Conservation (phyloP, 192 early-diverging fungal genomes). For the Backusella morwellensis region DNA sequence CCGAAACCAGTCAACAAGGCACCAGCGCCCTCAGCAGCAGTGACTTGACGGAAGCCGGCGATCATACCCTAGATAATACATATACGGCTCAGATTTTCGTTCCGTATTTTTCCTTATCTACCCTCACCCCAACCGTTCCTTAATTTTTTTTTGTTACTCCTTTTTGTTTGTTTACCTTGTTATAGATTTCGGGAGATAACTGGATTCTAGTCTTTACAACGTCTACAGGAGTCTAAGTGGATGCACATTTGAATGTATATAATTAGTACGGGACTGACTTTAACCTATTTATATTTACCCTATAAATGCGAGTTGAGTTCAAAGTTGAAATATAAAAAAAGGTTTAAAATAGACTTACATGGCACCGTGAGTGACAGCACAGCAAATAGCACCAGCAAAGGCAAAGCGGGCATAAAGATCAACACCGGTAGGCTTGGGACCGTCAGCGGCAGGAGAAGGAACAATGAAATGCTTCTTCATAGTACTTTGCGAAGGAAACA, state of each 20-base stretch:
- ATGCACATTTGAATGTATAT: neutral
- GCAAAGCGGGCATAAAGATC: conserved; percentile 55
- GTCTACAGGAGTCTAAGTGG: conserved; percentile 49
- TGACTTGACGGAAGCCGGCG: conserved; percentile 48
- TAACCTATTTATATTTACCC: conserved; percentile 7
- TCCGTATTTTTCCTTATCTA: neutral
- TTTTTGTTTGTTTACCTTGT: conserved; percentile 39
- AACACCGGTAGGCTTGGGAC: conserved; percentile 44
- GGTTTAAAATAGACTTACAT: conserved; percentile 22
- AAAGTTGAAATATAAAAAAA: neutral
- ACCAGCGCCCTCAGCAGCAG: conserved; percentile 50
- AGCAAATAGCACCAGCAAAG: conserved; percentile 57
- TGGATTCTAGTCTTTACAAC: conserved; percentile 80
- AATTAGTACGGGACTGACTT: neutral
- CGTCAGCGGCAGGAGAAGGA: conserved; percentile 33
- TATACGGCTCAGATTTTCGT: neutral
- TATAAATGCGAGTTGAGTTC: neutral
- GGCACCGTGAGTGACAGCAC: conserved; percentile 60
- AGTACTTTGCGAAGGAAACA: conserved; percentile 30
- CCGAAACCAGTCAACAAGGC: conserved; percentile 64
- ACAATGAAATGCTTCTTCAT: conserved; percentile 36
- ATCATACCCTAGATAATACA: conserved; percentile 43
- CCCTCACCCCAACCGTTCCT: neutral
- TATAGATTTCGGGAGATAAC: conserved; percentile 58
- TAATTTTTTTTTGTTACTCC: conserved; percentile 4